A percentile compares a stretch with the other conserved stretches of the same genome.
Evolutionary conservation across 192 early-diverging fungal species (phyloP).

Genomic region (Coemansia sp.): DNA sequence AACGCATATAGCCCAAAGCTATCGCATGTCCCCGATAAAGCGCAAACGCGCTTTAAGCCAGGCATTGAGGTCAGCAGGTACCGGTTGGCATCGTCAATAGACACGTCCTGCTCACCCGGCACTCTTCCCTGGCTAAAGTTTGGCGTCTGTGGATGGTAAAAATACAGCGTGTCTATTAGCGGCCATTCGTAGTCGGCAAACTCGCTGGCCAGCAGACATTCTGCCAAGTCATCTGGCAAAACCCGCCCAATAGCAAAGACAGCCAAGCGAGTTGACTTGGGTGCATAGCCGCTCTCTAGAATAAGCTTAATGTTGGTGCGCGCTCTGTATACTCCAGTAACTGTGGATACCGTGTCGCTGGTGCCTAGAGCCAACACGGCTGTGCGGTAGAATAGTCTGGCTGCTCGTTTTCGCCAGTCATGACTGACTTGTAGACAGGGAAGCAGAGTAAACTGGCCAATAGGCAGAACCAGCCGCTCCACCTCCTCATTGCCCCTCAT

Average conservation of each 20-base stretch:
- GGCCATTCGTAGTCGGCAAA: constrained; percentile 39
- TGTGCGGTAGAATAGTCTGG: constrained; percentile 36
- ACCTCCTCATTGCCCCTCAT: constrained; percentile 12
- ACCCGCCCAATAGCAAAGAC: constrained; percentile 6
- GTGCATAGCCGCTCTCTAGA: constrained; percentile 44
- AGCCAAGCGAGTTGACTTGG: constrained; percentile 21
- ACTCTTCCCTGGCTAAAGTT: too few relatives aligned
- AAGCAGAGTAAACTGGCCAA: constrained; percentile 21
- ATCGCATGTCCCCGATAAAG: constrained; percentile 28
- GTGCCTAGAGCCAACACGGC: constrained; percentile 19
- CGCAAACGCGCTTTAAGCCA: constrained; percentile 10
- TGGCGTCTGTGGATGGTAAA: constrained; percentile 19
- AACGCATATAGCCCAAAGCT: constrained; percentile 43
- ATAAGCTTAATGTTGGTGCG: constrained; percentile 31
- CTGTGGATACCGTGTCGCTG: constrained; percentile 2
- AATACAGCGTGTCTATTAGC: constrained; percentile 23
- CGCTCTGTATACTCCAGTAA: neutral
- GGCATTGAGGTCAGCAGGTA: constrained; percentile 22
- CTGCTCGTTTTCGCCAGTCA: constrained; percentile 34
- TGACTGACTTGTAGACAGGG: constrained; percentile 15
- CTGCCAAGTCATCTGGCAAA: constrained; percentile 1
- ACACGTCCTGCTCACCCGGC: constrained; percentile 14
- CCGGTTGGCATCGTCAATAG: constrained; percentile 18
- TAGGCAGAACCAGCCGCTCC: constrained; percentile 16
- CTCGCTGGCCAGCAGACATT: constrained; percentile 3